Evolutionary conservation across 371 early-diverging fungal species (phyloP), one percentile per base, ranked within the genome.

Genomic region (Scutellospora calospora): DNA sequence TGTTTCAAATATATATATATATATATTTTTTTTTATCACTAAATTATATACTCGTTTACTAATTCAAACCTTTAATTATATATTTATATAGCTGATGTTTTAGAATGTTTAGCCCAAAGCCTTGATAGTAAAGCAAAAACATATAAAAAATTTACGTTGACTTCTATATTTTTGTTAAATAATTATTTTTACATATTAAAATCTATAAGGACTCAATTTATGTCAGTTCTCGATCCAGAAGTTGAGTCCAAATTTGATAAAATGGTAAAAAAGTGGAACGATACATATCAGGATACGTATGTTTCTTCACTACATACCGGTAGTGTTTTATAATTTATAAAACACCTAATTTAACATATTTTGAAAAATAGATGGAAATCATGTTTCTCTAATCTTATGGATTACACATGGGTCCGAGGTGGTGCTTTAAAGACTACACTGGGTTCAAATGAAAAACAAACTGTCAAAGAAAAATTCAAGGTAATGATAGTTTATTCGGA

Each of bases 381-480:
- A 1, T 91, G 91, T 82, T 89, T 94, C 25, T 91, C 92, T 74
- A 88, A 89, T 72, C 83, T 94, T 73, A 92, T 93, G 92, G 94
- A 94, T 83, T 91, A 91, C 4, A 93, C 92, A 1, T 91, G 91
- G 81, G 93, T 94, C 11, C 88, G 92, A 16, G 91, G 90, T 33
- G 92, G 92, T 4, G 84, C 88, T 2, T 88, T 93, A 51, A 90
- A 90, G 51, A 93, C 86, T 25, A 84, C 88, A 0, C 85, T 97
- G 72, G 89, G 93, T 45, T 92, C 89, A 68, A 86, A 83, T 54
- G 95, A 97, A 74, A 86, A 90, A 9, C 91, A 93, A 57, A 80
- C 87, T 52, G 88, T 97, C 82, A 95, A 95, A 81, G 96, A 95
- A 78, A 90, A 91, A 74, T 95, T 96, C 89, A 95, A 94, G 86